phyloP scores from a whole-genome alignment of 805 yeast species.

The Candida railenensis region DNA sequence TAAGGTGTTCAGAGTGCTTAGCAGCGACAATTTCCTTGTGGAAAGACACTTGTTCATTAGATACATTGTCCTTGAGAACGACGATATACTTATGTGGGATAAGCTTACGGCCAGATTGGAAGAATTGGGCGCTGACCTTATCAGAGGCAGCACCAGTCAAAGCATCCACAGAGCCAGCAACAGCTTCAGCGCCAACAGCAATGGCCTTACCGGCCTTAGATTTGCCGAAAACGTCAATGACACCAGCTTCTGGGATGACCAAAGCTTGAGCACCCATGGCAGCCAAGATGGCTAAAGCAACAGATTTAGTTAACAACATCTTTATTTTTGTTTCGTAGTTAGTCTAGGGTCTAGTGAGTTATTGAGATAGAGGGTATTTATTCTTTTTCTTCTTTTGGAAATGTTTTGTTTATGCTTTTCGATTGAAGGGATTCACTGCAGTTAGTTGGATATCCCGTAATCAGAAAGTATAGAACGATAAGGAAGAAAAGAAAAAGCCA shows the following conservation, averaged over 20 bases:
- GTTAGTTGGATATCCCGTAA: neutral
- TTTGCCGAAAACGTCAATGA: conserved; percentile 33
- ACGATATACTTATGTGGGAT: conserved; percentile 81
- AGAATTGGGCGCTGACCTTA: conserved; percentile 43
- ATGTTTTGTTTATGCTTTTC: neutral
- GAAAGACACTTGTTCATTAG: conserved; percentile 52
- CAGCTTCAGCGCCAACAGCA: neutral
- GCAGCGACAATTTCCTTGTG: conserved; percentile 68
- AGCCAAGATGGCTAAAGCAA: conserved; percentile 43
- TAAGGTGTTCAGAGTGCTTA: conserved; percentile 46
- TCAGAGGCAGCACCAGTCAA: conserved; percentile 11
- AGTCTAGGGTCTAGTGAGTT: neutral
- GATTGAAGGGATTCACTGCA: neutral
- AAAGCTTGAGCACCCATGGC: conserved; percentile 44
- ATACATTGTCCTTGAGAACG: conserved; percentile 69
- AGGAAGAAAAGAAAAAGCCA: neutral
- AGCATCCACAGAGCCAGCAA: conserved; percentile 6
- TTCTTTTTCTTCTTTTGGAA: neutral
- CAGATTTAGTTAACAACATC: conserved; percentile 41
- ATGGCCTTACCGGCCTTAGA: conserved; percentile 1
- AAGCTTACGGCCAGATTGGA: conserved; percentile 45
- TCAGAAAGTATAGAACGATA: conserved; percentile 1
- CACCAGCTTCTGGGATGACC: conserved; percentile 58
- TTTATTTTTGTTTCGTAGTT: neutral
- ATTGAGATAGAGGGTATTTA: neutral